phyloP scores from a whole-genome alignment of 805 yeast genomes.

The Metschnikowia aberdeeniae region DNA sequence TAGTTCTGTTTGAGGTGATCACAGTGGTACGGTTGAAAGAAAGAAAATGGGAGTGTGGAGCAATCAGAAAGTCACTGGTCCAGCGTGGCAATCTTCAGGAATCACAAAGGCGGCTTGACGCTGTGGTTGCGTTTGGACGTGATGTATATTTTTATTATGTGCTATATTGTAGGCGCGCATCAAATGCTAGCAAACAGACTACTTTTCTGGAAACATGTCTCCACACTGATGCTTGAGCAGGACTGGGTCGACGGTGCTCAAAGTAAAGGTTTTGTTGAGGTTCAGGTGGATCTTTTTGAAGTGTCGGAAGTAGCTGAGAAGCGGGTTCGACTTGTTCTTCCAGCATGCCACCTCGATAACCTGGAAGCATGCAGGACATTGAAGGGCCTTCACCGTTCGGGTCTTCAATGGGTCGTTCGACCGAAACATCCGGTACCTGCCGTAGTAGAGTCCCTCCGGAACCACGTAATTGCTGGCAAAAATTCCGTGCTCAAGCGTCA shows the following conservation, averaged over 20 bases:
- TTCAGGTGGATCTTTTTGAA: conserved; percentile 25
- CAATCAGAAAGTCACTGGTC: background rate
- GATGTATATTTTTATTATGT: conserved; percentile 2
- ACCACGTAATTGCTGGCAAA: conserved; percentile 27
- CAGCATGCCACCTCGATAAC: conserved; percentile 28
- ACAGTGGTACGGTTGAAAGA: background rate
- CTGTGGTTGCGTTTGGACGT: conserved; percentile 1
- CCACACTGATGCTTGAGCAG: conserved; percentile 11
- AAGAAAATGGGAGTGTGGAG: background rate
- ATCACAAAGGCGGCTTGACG: conserved; percentile 1
- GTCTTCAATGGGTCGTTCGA: conserved; percentile 11
- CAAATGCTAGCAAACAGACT: background rate
- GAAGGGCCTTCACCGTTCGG: conserved; percentile 23
- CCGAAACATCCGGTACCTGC: conserved; percentile 22
- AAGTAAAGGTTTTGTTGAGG: conserved; percentile 13
- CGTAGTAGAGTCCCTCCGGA: conserved; percentile 30
- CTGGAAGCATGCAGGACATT: conserved; percentile 26
- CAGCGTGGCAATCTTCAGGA: conserved; percentile 1
- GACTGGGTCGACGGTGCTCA: conserved; percentile 15
- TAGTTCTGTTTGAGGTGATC: background rate
- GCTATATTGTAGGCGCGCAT: background rate
- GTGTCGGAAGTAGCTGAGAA: conserved; percentile 28
- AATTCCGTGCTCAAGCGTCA: conserved; percentile 33
- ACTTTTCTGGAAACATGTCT: background rate
- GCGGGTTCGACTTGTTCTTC: conserved; percentile 25